A percentile compares a stretch with the other conserved stretches of the same genome.
These are phyloP conservation scores for Bryum argenteum DNA, from an alignment of 225 moss, liverwort and hornwort genomes.

Conservation along the genomic window DNA sequence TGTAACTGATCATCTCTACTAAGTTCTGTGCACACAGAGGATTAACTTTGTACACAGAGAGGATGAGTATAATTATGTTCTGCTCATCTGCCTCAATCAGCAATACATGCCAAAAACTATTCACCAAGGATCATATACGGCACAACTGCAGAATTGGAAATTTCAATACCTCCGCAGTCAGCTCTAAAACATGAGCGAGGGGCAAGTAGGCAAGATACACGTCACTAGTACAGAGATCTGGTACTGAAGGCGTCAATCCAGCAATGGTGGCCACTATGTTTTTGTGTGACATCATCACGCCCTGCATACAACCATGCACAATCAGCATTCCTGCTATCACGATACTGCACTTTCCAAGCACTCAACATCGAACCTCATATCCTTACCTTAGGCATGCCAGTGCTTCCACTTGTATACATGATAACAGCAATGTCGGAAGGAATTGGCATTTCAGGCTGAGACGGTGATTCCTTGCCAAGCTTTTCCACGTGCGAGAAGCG, in stretches of 20 bases:
- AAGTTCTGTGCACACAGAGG: not conserved
- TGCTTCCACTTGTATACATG: conserved; percentile 99
- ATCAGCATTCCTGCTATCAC: not conserved
- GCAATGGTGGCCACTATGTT: conserved; percentile 86
- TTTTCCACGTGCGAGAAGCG: conserved; percentile 69
- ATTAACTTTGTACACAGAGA: conserved; percentile 1
- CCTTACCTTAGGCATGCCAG: conserved; percentile 89
- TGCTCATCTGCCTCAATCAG: not conserved
- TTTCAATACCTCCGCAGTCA: conserved; percentile 72
- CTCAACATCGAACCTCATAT: not conserved
- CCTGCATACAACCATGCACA: conserved; percentile 49
- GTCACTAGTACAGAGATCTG: conserved; percentile 59
- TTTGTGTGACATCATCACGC: conserved; percentile 96
- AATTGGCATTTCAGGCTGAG: conserved; percentile 63
- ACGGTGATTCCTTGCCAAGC: conserved; percentile 65
- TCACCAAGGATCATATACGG: not conserved
- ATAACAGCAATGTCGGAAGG: conserved; percentile 85
- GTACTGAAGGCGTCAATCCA: conserved; percentile 68
- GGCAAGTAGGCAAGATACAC: conserved; percentile 91
- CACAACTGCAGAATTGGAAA: not conserved
- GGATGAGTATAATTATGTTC: not conserved
- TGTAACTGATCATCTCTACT: not conserved
- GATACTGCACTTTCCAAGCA: not conserved
- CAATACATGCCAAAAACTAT: conserved; percentile 2
- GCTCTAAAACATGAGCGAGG: conserved; percentile 91